Base-by-base conservation (phyloP, 352 stramenopile genomes). In the Phytopythium mirpurense region DNA sequence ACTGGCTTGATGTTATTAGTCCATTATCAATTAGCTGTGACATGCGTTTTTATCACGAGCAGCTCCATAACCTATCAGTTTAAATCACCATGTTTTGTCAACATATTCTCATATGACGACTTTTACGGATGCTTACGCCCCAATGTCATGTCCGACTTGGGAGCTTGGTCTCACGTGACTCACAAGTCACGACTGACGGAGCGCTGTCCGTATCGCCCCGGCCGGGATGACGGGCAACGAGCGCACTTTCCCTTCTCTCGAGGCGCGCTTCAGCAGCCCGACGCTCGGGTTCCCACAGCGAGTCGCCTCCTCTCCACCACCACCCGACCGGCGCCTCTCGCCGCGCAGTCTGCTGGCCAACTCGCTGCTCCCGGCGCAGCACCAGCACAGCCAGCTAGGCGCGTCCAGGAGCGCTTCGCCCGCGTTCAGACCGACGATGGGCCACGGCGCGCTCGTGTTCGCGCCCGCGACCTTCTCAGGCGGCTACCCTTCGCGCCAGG, bases 151-250 rank as follows among this genome's bases (percentile, higher is more conserved):
- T 42, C 18, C 8, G 18, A 44, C n/a, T 44, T 44, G 38, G 38
- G 6, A 44, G n/a, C n/a, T n/a, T 44, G 16, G 38, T 44, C 38
- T 44, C 37, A 42, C n/a, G n/a, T n/a, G n/a, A n/a, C n/a, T n/a
- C 37, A n/a, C 32, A n/a, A n/a, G n/a, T n/a, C 1, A 11, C 7
- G 37, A 42, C 16, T 42, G 18, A 42, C 37, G 23, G 32, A 6
- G 9, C 35, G 35, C n/a, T n/a, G n/a, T n/a, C n/a, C n/a, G n/a
- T n/a, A n/a, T n/a, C n/a, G n/a, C n/a, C n/a, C n/a, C n/a, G n/a
- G n/a, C n/a, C n/a, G n/a, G n/a, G n/a, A 58, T 68, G 61, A 49
- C 34, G 2, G 49, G 50, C 37, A 57, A 60, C 55, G 55, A 40
- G 52, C 42, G 61, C 56, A 59, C 27, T 54, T 63, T 60, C 40